These are phyloP conservation scores for Medicago lupulina DNA, from an alignment of 306 rosid species.

Conservation along the genomic window DNA sequence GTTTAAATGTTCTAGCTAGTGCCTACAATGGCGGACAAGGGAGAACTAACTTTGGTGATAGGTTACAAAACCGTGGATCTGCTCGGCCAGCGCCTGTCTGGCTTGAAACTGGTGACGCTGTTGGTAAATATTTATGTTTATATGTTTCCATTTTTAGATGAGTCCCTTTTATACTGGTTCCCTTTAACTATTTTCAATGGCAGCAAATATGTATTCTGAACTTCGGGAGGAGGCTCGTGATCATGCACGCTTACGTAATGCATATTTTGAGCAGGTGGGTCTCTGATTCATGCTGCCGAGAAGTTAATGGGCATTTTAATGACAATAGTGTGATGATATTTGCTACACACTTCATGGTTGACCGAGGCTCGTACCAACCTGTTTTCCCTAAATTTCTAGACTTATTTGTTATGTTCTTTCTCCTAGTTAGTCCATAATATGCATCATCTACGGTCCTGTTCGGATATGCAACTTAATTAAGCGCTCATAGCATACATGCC, in stretches of 20 bases:
- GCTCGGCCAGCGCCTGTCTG: conserved; percentile 81
- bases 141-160: conserved; percentile 48
- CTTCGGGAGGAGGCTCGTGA: conserved; percentile 97
- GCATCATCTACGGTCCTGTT: background rate
- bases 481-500: background rate
- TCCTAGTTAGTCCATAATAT: background rate
- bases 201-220: conserved; percentile 94
- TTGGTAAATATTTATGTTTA: conserved; percentile 77
- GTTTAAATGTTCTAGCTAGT: conserved; percentile 68
- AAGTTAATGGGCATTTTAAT: conserved; percentile 24
- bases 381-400: background rate
- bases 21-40: conserved; percentile 71
- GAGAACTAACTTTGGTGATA: conserved; percentile 66
- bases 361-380: background rate
- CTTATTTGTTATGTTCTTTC: conserved; percentile 19
- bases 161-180: conserved; percentile 44
- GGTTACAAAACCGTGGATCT: conserved; percentile 75
- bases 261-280: conserved; percentile 93
- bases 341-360: conserved; percentile 3
- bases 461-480: background rate
- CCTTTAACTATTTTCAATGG: conserved; percentile 63
- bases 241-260: conserved; percentile 95
- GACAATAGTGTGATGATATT: conserved; percentile 25
- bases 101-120: conserved; percentile 98
- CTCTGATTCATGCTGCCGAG: conserved; percentile 24